These are phyloP conservation scores for Rhizopogon rudus DNA, from an alignment of 768 basidiomycete genomes.

Conservation along the genomic window DNA sequence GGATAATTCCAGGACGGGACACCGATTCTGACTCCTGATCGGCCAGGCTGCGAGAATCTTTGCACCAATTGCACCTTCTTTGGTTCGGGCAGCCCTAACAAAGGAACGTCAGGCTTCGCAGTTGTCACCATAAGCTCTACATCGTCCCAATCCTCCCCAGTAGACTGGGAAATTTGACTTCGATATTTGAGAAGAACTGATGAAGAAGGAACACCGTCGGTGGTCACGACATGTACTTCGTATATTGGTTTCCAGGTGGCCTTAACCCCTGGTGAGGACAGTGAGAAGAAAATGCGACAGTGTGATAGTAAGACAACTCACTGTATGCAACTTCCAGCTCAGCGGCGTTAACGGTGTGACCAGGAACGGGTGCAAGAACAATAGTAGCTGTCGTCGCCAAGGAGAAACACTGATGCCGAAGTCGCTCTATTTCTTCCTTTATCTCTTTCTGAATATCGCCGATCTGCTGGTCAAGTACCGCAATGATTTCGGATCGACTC, in stretches of 20 bases:
- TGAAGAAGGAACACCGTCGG: conserved; percentile 8
- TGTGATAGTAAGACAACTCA: neutral
- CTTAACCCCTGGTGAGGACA: conserved; percentile 7
- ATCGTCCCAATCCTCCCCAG: conserved; percentile 27
- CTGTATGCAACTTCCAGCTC: conserved; percentile 16
- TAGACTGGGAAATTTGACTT: conserved; percentile 22
- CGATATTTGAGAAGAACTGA: conserved; percentile 21
- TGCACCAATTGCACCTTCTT: conserved; percentile 13
- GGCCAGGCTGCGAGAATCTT: neutral
- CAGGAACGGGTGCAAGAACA: conserved; percentile 4
- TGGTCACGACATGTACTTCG: conserved; percentile 11
- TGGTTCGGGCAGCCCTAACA: conserved; percentile 18
- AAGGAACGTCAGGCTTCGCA: conserved; percentile 11
- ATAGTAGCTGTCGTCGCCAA: conserved; percentile 7
- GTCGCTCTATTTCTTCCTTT: conserved; percentile 9
- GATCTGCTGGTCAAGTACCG: conserved; percentile 13
- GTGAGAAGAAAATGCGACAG: neutral
- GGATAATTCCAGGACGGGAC: neutral
- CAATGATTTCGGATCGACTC: conserved; percentile 9
- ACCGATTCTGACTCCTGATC: too few relatives aligned
- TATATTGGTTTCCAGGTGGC: conserved; percentile 18
- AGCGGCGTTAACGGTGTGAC: conserved; percentile 3
- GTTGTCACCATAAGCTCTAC: conserved; percentile 22
- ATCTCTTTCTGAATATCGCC: conserved; percentile 7
- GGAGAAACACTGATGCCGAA: neutral